Percentiles rank a stretch among this genome's conserved stretches.
Conservation (phyloP, 495 filamentous ascomycete genomes). For the Alectoria sarmentosa region DNA sequence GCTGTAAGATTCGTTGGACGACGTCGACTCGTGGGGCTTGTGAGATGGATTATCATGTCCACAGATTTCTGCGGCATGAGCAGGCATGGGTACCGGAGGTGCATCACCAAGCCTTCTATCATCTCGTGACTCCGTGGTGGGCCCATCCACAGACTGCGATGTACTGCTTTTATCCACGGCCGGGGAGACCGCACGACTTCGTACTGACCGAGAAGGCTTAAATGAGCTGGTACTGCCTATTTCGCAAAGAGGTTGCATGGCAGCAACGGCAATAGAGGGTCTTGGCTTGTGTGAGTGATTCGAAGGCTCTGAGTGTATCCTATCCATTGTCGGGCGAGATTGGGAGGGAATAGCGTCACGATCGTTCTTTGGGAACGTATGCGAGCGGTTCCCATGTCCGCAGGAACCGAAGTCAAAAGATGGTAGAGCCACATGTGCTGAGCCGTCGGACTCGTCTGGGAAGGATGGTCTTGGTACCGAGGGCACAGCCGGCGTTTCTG, state of each 20-base stretch:
- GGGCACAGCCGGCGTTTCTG: slow-evolving; percentile 21
- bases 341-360: slow-evolving; percentile 24
- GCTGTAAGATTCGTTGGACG: slow-evolving; percentile 60
- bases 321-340: slow-evolving; percentile 9
- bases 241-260: slow-evolving; percentile 33
- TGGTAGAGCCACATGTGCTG: slow-evolving; percentile 39
- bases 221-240: slow-evolving; percentile 29
- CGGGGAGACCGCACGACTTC: slow-evolving; percentile 27
- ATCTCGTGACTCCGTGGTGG: slow-evolving; percentile 2
- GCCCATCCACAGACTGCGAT: not conserved
- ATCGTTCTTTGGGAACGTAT: slow-evolving; percentile 46
- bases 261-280: slow-evolving; percentile 24
- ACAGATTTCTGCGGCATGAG: slow-evolving; percentile 40
- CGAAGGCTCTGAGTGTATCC: slow-evolving; percentile 18
- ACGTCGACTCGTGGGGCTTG: slow-evolving; percentile 56
- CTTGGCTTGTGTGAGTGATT: slow-evolving; percentile 20
- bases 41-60: slow-evolving; percentile 52
- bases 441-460: slow-evolving; percentile 18
- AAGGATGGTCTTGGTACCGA: slow-evolving; percentile 13
- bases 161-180: slow-evolving; percentile 3
- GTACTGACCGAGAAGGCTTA: slow-evolving; percentile 24
- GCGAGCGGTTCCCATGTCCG: slow-evolving; percentile 41
- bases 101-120: slow-evolving; percentile 12
- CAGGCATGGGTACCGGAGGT: slow-evolving; percentile 31
- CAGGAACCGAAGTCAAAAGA: slow-evolving; percentile 33